A percentile compares a stretch with the other conserved stretches of the same genome.
phyloP scores from a whole-genome alignment of 179 eudicot species.

The Beta lomatogona region DNA sequence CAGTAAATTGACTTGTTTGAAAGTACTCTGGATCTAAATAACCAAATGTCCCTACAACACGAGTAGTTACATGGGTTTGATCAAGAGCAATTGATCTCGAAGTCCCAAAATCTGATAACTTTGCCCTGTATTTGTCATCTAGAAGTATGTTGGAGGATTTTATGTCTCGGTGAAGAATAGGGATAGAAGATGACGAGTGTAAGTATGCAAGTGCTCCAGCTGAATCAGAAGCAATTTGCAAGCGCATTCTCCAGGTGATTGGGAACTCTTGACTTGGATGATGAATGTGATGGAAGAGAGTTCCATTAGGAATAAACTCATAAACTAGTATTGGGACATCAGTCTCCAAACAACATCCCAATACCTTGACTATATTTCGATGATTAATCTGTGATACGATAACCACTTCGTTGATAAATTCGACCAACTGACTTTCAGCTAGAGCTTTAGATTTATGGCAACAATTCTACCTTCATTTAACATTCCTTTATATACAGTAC shows the following conservation, averaged over 20 bases:
- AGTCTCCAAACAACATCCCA: conserved; percentile 58
- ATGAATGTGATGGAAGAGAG: conserved; percentile 46
- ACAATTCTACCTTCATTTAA: conserved; percentile 45
- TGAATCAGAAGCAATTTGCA: conserved; percentile 39
- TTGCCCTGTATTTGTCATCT: conserved; percentile 41
- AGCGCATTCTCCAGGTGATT: conserved; percentile 42
- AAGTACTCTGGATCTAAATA: conserved; percentile 46
- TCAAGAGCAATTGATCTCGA: conserved; percentile 39
- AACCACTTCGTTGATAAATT: conserved; percentile 58
- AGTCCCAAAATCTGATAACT: conserved; percentile 41
- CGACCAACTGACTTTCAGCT: conserved; percentile 35
- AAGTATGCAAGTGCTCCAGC: conserved; percentile 41
- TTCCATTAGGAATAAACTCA: conserved; percentile 48
- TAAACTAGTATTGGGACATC: conserved; percentile 51
- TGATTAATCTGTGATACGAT: conserved; percentile 55
- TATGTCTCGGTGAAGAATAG: conserved; percentile 41
- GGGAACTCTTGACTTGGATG: conserved; percentile 34
- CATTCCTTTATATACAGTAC: conserved; percentile 54
- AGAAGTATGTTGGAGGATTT: conserved; percentile 45
- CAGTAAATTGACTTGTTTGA: conserved; percentile 19
- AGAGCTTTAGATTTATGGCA: conserved; percentile 43
- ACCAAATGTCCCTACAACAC: conserved; percentile 39
- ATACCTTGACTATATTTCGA: conserved; percentile 50
- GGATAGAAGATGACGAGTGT: conserved; percentile 36
- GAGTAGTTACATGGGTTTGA: conserved; percentile 43